A percentile compares a stretch with the other conserved stretches of the same genome.
phyloP scores from a whole-genome alignment of 1,284 basidiomycete genomes.

The Wolfiporia cocos region DNA sequence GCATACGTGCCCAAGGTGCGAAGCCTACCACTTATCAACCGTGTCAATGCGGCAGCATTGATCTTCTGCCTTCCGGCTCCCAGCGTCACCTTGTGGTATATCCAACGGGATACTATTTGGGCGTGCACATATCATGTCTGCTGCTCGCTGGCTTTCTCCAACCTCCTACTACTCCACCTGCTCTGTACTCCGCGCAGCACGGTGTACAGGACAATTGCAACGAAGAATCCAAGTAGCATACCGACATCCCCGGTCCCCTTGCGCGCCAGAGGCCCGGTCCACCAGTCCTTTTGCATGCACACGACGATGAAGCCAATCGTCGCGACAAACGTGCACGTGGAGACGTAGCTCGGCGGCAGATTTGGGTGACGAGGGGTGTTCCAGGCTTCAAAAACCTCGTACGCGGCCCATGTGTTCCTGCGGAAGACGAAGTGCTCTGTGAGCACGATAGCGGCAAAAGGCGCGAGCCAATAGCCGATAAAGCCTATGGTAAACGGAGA shows the following conservation, averaged over 20 bases:
- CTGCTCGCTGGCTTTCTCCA: background rate
- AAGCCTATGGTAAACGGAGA: slow-evolving; percentile 24
- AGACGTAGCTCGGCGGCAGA: slow-evolving; percentile 42
- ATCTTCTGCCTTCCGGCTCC: too few species aligned
- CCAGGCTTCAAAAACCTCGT: slow-evolving; percentile 36
- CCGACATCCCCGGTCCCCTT: slow-evolving; percentile 53
- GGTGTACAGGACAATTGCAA: slow-evolving; percentile 33
- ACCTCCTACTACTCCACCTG: slow-evolving; percentile 16
- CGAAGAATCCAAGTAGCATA: slow-evolving; percentile 41
- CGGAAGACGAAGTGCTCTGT: slow-evolving; percentile 57
- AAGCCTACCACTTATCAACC: too few species aligned
- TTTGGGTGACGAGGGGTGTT: slow-evolving; percentile 26
- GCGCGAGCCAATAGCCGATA: slow-evolving; percentile 59
- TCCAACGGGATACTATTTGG: too few species aligned
- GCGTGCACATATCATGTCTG: background rate
- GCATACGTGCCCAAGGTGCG: too few species aligned
- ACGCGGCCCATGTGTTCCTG: slow-evolving; percentile 24
- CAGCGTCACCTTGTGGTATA: too few species aligned
- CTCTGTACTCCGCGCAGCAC: slow-evolving; percentile 34
- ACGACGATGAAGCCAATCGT: slow-evolving; percentile 46
- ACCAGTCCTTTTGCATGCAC: slow-evolving; percentile 58
- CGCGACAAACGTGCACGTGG: slow-evolving; percentile 39
- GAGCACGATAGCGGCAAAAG: slow-evolving; percentile 46
- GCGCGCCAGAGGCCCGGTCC: slow-evolving; percentile 39
- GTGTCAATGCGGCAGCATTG: too few species aligned